Evolutionary conservation across 2,329 filamentous ascomycete species (phyloP), one percentile per base, ranked within the genome.

Genomic region (Neonectria ditissima): DNA sequence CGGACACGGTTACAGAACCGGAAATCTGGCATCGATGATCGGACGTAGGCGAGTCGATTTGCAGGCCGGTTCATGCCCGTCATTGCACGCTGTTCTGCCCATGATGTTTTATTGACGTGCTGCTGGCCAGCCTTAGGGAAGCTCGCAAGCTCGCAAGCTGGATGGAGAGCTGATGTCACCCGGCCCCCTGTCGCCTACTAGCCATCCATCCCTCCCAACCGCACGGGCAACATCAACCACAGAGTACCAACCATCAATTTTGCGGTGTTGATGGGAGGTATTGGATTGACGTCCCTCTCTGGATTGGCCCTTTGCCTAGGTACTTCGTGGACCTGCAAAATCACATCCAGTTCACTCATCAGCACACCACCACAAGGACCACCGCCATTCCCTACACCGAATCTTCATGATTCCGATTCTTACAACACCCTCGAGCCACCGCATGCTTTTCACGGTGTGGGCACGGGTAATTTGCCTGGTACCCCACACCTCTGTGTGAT

Each of bases 391-490:
- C 11, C 26, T 32, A 32, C 26, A 32, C 47, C 47, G 47, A 32
- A 22, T 50, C 10, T 50, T 50, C 28, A 20, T 34, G 47, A 50
- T 50, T 20, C 28, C n/a, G 47, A 32, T 50, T 32, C 26, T 22
- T n/a, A 28, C 47, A 50, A 30, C 11, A 20, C 28, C 32, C 47
- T 32, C 18, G 47, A 28, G 14, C 6, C 8, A 28, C 22, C 44
- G 22, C 24, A 6, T 47, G 5, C 5, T 26, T 26, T 47, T 28
- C 44, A 28, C 18, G 60, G 52, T 60, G 67, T 64, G 68, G 55
- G 43, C 58, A 53, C 65, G 55, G 64, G 58, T 67, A 67, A 71
- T 69, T 69, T 50, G 47, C 47, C 10, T 69, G 66, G 48, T 57
- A 61, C 61, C 65, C 68, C 66, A 69, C 68, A 59, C 47, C 50